Conservation (phyloP, 2,329 filamentous ascomycete species). For the Bertia moriformis region DNA sequence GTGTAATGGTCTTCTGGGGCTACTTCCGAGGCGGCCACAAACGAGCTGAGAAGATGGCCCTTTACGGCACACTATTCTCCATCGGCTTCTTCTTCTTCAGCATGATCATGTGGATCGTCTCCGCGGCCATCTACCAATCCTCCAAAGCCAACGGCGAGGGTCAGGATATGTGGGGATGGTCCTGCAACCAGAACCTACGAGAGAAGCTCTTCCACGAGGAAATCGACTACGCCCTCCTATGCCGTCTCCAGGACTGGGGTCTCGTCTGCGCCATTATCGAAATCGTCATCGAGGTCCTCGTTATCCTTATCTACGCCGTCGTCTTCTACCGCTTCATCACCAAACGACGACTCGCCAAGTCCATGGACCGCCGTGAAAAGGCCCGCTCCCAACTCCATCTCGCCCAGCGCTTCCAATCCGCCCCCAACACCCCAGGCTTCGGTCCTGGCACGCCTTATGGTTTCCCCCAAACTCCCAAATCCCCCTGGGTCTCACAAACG, state of each 20-base stretch:
- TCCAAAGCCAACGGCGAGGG: slow-evolving; percentile 58
- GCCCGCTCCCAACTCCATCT: slow-evolving; percentile 92
- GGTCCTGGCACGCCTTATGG: too few species aligned
- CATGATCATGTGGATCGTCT: slow-evolving; percentile 81
- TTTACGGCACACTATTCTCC: slow-evolving; percentile 91
- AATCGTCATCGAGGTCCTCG: slow-evolving; percentile 79
- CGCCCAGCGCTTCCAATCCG: slow-evolving; percentile 71
- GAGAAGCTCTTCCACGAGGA: slow-evolving; percentile 63
- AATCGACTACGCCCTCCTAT: slow-evolving; percentile 79
- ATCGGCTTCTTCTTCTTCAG: slow-evolving; percentile 88
- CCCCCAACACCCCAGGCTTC: slow-evolving; percentile 87
- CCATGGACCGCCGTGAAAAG: slow-evolving; percentile 88
- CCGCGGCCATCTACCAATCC: slow-evolving; percentile 71
- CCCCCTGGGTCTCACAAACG: slow-evolving; percentile 30
- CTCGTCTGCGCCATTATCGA: slow-evolving; percentile 96
- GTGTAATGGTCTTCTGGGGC: slow-evolving; percentile 64
- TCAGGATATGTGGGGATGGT: slow-evolving; percentile 95
- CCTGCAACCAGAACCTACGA: slow-evolving; percentile 80
- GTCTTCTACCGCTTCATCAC: slow-evolving; percentile 97
- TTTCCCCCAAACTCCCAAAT: slow-evolving; percentile 38
- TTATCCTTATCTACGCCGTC: slow-evolving; percentile 81
- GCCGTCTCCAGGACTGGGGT: slow-evolving; percentile 83
- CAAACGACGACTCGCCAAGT: slow-evolving; percentile 87
- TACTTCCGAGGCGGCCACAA: slow-evolving; percentile 82
- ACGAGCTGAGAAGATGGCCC: slow-evolving; percentile 78